These are phyloP conservation scores for Warburgia ugandensis DNA, from an alignment of 164 flowering plant genomes.

Conservation along the genomic window DNA sequence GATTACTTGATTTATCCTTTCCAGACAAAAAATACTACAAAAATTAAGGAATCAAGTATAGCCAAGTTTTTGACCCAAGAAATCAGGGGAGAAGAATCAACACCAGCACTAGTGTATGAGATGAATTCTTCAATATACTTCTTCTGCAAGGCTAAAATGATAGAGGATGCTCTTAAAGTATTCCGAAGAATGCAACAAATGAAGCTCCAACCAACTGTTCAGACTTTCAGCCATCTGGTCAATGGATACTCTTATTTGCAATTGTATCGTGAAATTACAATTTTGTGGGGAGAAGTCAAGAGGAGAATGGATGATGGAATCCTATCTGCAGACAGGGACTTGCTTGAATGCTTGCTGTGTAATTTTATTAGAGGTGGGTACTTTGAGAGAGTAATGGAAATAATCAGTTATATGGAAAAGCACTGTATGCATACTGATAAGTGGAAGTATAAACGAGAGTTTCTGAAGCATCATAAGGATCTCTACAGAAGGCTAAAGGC, in stretches of 20 bases:
- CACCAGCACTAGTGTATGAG: slow-evolving; percentile 29
- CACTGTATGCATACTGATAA: slow-evolving; percentile 48
- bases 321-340: slow-evolving; percentile 34
- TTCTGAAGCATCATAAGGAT: slow-evolving; percentile 57
- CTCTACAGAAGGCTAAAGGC: slow-evolving; percentile 60
- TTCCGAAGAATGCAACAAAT: slow-evolving; percentile 50
- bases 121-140: slow-evolving; percentile 69
- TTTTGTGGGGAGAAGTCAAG: slow-evolving; percentile 86
- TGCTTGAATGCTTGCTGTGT: slow-evolving; percentile 50
- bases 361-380: slow-evolving; percentile 79
- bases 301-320: slow-evolving; percentile 36
- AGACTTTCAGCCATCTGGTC: slow-evolving; percentile 44
- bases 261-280: slow-evolving; percentile 71
- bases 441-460: slow-evolving; percentile 58
- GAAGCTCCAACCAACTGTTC: slow-evolving; percentile 48
- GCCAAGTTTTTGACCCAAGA: slow-evolving; percentile 32
- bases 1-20: slow-evolving; percentile 1
- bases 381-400: slow-evolving; percentile 84
- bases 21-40: slow-evolving; percentile 1
- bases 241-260: slow-evolving; percentile 49
- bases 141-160: slow-evolving; percentile 82
- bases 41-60: slow-evolving; percentile 24
- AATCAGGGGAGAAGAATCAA: slow-evolving; percentile 20
- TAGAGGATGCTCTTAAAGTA: slow-evolving; percentile 60
- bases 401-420: slow-evolving; percentile 44